phyloP scores from a whole-genome alignment of 768 basidiomycete species.

The Guyanaporus albipodus region DNA sequence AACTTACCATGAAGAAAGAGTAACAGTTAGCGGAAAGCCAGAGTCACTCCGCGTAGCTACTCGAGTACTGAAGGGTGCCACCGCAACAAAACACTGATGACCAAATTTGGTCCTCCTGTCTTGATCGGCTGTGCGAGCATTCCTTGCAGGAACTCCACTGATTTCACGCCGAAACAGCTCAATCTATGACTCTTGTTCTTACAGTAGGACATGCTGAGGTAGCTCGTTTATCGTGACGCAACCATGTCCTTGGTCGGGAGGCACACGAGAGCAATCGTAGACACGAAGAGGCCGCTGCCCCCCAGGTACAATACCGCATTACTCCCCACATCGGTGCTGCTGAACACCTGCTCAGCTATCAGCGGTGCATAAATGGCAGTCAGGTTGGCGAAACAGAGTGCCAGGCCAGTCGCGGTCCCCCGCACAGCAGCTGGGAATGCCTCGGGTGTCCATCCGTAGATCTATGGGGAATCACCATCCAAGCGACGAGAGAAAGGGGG shows the following conservation, averaged over 20 bases:
- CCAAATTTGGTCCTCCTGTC: too few species aligned
- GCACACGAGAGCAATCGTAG: conserved; percentile 1
- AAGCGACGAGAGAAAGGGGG: background rate
- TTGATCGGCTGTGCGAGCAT: too few species aligned
- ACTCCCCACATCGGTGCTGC: background rate
- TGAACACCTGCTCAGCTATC: conserved; percentile 4
- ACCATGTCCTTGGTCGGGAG: conserved; percentile 10
- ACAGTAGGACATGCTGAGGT: too few species aligned
- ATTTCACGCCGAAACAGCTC: too few species aligned
- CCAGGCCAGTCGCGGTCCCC: conserved; percentile 11
- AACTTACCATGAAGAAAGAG: too few species aligned
- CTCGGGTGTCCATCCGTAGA: conserved; percentile 17
- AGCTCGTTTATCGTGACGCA: conserved; percentile 5
- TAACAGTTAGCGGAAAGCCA: too few species aligned
- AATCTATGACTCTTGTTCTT: too few species aligned
- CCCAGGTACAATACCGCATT: conserved; percentile 8
- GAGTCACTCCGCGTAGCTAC: too few species aligned
- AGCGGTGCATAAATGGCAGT: background rate
- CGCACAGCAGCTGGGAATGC: conserved; percentile 13
- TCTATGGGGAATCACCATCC: background rate
- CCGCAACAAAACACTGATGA: too few species aligned
- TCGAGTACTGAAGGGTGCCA: too few species aligned
- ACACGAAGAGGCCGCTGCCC: conserved; percentile 6
- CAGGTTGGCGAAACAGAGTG: background rate
- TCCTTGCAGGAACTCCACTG: too few species aligned